Evolutionary conservation across 352 stramenopile genomes (phyloP).

Genomic region (Phytophthora capsici): DNA sequence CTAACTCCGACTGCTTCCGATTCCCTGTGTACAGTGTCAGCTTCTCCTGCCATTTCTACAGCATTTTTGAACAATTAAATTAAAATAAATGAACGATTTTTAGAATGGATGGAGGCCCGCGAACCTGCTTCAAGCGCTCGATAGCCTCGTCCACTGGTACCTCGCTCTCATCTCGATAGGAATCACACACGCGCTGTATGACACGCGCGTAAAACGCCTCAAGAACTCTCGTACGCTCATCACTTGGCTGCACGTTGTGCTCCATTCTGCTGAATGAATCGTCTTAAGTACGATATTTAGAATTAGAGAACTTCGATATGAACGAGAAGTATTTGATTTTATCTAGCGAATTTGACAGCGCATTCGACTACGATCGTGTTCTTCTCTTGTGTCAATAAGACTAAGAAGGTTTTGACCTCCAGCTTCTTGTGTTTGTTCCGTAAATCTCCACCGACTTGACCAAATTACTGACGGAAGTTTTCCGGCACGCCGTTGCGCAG

Average conservation of each 20-base stretch:
- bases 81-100: background rate
- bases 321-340: slow-evolving; percentile 7
- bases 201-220: slow-evolving; percentile 66
- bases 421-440: background rate
- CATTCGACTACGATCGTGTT: slow-evolving; percentile 1
- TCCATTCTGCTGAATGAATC: background rate
- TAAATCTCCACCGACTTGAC: slow-evolving; percentile 3
- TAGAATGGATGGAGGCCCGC: background rate
- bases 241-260: background rate
- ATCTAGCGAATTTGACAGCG: slow-evolving; percentile 9
- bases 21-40: slow-evolving; percentile 44
- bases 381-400: background rate
- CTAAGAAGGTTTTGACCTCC: background rate
- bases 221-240: slow-evolving; percentile 31
- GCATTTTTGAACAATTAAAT: slow-evolving; percentile 1
- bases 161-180: slow-evolving; percentile 44
- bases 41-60: slow-evolving; percentile 53
- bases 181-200: slow-evolving; percentile 60
- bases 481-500: slow-evolving; percentile 52
- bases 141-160: slow-evolving; percentile 13
- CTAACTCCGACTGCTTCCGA: background rate
- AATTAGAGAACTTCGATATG: too few species aligned
- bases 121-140: slow-evolving; percentile 39
- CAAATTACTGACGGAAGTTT: slow-evolving; percentile 63
- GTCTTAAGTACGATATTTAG: slow-evolving; percentile 23